Evolutionary conservation across 768 basidiomycete species (phyloP).

Genomic region (Rhodocollybia butyracea): DNA sequence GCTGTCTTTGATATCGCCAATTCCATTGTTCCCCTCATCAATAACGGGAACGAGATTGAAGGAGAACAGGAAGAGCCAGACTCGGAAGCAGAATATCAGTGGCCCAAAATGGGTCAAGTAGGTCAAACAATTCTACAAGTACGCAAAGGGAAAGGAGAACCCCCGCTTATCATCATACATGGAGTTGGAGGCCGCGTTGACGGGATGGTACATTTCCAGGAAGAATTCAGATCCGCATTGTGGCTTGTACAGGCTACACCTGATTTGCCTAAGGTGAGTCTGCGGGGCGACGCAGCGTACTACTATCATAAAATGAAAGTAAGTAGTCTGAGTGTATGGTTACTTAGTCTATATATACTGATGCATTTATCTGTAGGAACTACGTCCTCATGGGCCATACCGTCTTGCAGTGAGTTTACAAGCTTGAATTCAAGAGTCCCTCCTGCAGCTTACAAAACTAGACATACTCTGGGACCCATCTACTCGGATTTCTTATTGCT

Average conservation of each 20-base stretch:
- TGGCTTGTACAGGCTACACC: constrained; percentile 13
- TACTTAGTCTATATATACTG: background rate
- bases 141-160: constrained; percentile 3
- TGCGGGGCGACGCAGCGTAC: constrained; percentile 5
- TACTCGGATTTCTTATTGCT: constrained; percentile 8
- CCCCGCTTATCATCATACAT: constrained; percentile 6
- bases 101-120: background rate
- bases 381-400: constrained; percentile 13
- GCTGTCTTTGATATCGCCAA: background rate
- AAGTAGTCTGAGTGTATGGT: background rate
- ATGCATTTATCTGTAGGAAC: constrained; percentile 2
- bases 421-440: no score
- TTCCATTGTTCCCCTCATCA: background rate
- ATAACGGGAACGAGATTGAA: background rate
- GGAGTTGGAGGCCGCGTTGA: background rate
- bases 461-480: constrained; percentile 7
- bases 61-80: background rate
- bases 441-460: no score
- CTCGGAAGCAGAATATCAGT: background rate
- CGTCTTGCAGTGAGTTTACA: constrained; percentile 13
- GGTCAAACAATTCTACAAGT: constrained; percentile 4
- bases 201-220: constrained; percentile 1
- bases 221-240: constrained; percentile 8
- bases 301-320: constrained; percentile 13
- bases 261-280: constrained; percentile 6